A percentile compares a stretch with the other conserved stretches of the same genome.
Evolutionary conservation across 169 alveolate genomes (phyloP).

Genomic region (Perkinsus olseni): DNA sequence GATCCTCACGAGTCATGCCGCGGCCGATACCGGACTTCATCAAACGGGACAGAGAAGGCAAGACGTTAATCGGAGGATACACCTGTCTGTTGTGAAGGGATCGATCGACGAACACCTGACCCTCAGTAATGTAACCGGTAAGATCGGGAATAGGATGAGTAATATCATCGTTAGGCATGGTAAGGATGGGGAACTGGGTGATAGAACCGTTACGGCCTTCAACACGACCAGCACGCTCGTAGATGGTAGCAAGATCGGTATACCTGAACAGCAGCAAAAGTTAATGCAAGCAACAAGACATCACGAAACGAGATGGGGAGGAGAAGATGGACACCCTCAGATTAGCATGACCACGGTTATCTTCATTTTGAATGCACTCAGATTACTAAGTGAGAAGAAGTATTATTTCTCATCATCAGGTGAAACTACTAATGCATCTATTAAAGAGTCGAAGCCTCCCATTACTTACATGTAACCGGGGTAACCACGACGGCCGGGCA

Average conservation of each 20-base stretch:
- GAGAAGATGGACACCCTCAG: neutral
- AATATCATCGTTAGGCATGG: constrained; percentile 99
- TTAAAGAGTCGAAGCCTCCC: neutral
- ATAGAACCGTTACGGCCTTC: constrained; percentile 93
- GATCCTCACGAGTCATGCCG: constrained; percentile 99
- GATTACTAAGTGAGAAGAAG: neutral
- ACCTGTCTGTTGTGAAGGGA: constrained; percentile 92
- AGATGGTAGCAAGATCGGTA: constrained; percentile 96
- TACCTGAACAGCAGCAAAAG: neutral
- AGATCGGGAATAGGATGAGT: constrained; percentile 92
- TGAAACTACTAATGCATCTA: neutral
- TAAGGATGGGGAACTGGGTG: constrained; percentile 97
- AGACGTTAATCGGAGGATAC: constrained; percentile 79
- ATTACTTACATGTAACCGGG: constrained; percentile 97
- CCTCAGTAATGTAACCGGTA: constrained; percentile 75
- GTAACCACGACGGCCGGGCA: constrained; percentile 99
- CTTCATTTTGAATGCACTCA: neutral
- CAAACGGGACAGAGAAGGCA: constrained; percentile 96
- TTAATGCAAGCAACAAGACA: no score
- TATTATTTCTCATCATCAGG: neutral
- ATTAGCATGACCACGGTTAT: neutral
- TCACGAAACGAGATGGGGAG: no score
- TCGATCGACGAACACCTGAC: constrained; percentile 98
- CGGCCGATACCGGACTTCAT: constrained; percentile 99
- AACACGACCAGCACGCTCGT: constrained; percentile 99